Conservation (phyloP, 2,329 filamentous ascomycete species). For the Lanzia echinophila region DNA sequence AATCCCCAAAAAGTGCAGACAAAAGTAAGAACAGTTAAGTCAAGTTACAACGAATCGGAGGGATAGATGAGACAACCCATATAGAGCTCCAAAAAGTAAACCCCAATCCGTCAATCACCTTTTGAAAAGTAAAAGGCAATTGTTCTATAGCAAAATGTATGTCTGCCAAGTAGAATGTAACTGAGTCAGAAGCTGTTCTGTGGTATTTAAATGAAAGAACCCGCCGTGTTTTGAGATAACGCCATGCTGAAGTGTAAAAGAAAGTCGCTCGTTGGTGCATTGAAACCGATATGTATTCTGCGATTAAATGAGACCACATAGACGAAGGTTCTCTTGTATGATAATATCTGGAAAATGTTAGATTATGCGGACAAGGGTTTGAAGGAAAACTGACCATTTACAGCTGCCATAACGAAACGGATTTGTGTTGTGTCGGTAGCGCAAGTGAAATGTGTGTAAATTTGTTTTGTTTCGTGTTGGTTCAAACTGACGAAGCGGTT, state of each 20-base stretch:
- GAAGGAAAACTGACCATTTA: constrained; percentile 67
- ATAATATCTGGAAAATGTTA: constrained; percentile 77
- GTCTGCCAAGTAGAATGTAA: constrained; percentile 13
- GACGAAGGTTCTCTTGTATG: constrained; percentile 97
- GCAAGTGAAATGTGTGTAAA: constrained; percentile 99
- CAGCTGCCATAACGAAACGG: constrained; percentile 98
- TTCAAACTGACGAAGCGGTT: constrained; percentile 98
- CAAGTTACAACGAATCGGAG: constrained; percentile 23
- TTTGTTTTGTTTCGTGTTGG: constrained; percentile 98
- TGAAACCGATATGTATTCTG: constrained; percentile 4
- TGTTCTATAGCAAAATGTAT: constrained; percentile 17
- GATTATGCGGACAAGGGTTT: constrained; percentile 17
- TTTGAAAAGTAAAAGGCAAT: constrained; percentile 14
- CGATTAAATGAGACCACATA: constrained; percentile 86
- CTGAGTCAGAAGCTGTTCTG: constrained; percentile 18
- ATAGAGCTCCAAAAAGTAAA: background rate
- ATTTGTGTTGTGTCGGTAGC: constrained; percentile 99
- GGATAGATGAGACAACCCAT: constrained; percentile 3
- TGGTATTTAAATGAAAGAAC: constrained; percentile 27
- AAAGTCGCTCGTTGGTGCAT: constrained; percentile 6
- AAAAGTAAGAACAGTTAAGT: constrained; percentile 14
- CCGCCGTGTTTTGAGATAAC: constrained; percentile 29
- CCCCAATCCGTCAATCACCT: background rate
- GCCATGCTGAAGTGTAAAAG: constrained; percentile 26
- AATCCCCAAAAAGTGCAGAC: constrained; percentile 5